phyloP scores from a whole-genome alignment of 768 basidiomycete species.

The Russula brevipes region DNA sequence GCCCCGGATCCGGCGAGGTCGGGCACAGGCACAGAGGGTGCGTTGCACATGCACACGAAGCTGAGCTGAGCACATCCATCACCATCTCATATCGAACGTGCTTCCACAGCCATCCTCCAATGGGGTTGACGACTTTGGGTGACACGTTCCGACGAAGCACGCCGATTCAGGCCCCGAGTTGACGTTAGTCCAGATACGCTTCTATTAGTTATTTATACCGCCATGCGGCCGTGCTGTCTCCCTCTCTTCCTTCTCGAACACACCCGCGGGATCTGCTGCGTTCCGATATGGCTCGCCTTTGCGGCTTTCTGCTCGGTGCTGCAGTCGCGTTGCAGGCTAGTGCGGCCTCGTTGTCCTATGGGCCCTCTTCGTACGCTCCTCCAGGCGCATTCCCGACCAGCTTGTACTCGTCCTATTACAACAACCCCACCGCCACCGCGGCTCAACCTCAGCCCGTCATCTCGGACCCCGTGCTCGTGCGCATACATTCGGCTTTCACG shows the following conservation, averaged over 20 bases:
- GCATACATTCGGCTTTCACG: not conserved
- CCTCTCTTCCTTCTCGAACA: not conserved
- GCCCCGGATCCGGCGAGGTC: too few species aligned
- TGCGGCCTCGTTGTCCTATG: conserved; percentile 21
- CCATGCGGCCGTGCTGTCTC: not conserved
- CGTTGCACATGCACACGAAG: too few species aligned
- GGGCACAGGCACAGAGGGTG: too few species aligned
- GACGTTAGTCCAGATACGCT: not conserved
- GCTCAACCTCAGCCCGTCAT: conserved; percentile 74
- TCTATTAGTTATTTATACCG: conserved; percentile 1
- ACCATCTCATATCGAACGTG: too few species aligned
- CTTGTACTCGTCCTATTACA: conserved; percentile 61
- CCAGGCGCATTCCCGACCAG: conserved; percentile 64
- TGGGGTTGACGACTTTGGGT: too few species aligned
- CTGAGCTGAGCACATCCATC: too few species aligned
- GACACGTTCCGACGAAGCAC: not conserved
- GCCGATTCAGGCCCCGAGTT: too few species aligned
- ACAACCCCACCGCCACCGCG: conserved; percentile 64
- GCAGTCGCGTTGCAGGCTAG: conserved; percentile 1
- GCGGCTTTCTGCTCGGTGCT: conserved; percentile 7
- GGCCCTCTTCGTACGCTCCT: conserved; percentile 50
- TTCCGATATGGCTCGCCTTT: not conserved
- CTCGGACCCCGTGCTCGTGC: conserved; percentile 63
- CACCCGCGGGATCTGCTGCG: not conserved
- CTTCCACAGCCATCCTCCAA: too few species aligned